These are phyloP conservation scores for Mortierella sp. DNA, from an alignment of 371 early-diverging fungal genomes.

Conservation along the genomic window DNA sequence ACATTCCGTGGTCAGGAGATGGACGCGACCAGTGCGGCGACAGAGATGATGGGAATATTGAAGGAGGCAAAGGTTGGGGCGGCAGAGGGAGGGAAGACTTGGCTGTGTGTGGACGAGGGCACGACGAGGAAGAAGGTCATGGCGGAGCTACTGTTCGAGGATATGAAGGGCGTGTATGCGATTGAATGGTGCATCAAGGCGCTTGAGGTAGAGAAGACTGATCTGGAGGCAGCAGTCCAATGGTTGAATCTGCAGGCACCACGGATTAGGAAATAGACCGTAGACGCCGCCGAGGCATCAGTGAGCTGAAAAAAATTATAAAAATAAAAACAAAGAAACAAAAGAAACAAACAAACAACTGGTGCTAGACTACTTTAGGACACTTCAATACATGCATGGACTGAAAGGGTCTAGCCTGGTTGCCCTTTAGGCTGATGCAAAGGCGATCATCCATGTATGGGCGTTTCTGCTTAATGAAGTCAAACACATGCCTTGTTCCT, in stretches of 20 bases:
- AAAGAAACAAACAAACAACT: too few species aligned
- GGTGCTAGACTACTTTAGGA: too few species aligned
- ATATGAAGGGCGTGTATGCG: conserved; percentile 56
- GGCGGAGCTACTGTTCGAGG: conserved; percentile 62
- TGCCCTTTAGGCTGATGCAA: too few species aligned
- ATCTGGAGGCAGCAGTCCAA: conserved; percentile 62
- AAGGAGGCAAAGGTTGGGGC: conserved; percentile 43
- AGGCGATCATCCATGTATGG: too few species aligned
- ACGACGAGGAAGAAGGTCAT: conserved; percentile 63
- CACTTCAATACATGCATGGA: too few species aligned
- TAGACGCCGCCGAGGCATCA: too few species aligned
- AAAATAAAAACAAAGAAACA: too few species aligned
- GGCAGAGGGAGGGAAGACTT: conserved; percentile 47
- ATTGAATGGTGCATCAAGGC: conserved; percentile 81
- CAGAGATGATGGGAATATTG: conserved; percentile 65
- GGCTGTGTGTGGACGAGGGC: conserved; percentile 78
- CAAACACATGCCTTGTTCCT: too few species aligned
- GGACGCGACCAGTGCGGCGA: conserved; percentile 81
- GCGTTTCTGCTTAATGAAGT: too few species aligned
- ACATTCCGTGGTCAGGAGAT: conserved; percentile 59
- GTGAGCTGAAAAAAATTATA: too few species aligned
- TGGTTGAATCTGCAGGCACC: conserved; percentile 76
- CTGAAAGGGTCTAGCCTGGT: too few species aligned
- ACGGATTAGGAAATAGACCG: conserved; percentile 8
- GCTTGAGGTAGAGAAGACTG: conserved; percentile 60